These are phyloP conservation scores for Schizosaccharomyces octosporus DNA, from an alignment of 805 yeast species.

Conservation along the genomic window DNA sequence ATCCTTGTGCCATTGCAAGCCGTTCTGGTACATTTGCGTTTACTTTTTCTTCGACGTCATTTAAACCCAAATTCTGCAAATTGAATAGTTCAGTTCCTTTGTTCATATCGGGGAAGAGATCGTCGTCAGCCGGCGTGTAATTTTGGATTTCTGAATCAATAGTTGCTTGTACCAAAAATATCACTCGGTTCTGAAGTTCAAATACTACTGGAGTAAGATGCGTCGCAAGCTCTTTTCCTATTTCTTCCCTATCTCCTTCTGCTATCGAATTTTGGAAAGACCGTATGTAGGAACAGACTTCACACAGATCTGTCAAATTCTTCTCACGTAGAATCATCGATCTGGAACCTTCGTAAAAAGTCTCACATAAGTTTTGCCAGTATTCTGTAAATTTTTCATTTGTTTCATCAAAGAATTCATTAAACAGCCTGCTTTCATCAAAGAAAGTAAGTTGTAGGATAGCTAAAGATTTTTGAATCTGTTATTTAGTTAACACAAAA, in stretches of 20 bases:
- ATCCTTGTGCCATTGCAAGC: slow-evolving; percentile 7
- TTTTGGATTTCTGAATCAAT: slow-evolving; percentile 53
- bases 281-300: background rate
- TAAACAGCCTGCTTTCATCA: background rate
- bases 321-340: background rate
- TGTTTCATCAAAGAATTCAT: background rate
- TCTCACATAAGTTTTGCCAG: background rate
- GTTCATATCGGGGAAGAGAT: background rate
- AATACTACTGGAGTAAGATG: background rate
- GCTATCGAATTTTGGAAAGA: background rate
- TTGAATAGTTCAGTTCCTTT: background rate
- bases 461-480: background rate
- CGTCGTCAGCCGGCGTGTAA: slow-evolving; percentile 5
- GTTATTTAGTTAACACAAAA: background rate
- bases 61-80: background rate
- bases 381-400: background rate
- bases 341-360: background rate
- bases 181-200: slow-evolving; percentile 15
- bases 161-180: slow-evolving; percentile 86
- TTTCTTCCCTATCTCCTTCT: background rate
- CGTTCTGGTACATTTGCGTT: background rate
- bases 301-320: background rate
- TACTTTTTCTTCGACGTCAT: background rate
- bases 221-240: background rate
- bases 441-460: background rate